These are phyloP conservation scores for Talaromyces sp. DNA, from an alignment of 2,329 filamentous ascomycete genomes.

Conservation along the genomic window DNA sequence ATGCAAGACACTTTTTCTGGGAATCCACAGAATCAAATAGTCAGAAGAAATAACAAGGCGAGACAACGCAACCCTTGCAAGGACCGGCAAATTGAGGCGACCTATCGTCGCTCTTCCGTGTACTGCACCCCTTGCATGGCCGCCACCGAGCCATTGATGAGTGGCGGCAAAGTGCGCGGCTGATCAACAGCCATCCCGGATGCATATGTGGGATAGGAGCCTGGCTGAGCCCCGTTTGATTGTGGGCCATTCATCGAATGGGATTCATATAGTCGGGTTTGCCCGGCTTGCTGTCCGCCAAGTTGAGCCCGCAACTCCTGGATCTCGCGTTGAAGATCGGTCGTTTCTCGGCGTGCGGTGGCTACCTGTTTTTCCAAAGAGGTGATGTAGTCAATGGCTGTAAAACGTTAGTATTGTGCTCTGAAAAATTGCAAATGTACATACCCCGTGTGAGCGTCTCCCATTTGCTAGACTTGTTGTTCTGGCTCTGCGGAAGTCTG, in stretches of 20 bases:
- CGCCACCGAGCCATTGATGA: slow-evolving; percentile 39
- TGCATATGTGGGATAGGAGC: slow-evolving; percentile 24
- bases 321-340: slow-evolving; percentile 28
- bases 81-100: background rate
- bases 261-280: slow-evolving; percentile 30
- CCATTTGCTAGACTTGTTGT: slow-evolving; percentile 50
- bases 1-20: slow-evolving; percentile 1
- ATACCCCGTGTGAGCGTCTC: slow-evolving; percentile 45
- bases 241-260: slow-evolving; percentile 28
- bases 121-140: slow-evolving; percentile 49
- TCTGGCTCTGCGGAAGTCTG: slow-evolving; percentile 41
- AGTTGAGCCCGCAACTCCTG: slow-evolving; percentile 37
- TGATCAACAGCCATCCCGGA: slow-evolving; percentile 34
- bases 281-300: slow-evolving; percentile 23
- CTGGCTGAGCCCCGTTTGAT: slow-evolving; percentile 28
- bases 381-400: slow-evolving; percentile 45
- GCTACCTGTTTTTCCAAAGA: slow-evolving; percentile 37
- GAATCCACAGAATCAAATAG: background rate
- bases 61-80: slow-evolving; percentile 3
- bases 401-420: background rate
- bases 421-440: background rate
- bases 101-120: slow-evolving; percentile 41
- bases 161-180: slow-evolving; percentile 42
- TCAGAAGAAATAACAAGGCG: background rate
- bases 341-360: slow-evolving; percentile 34